Evolutionary conservation across 345 rosid species (phyloP), one percentile per base, ranked within the genome.

Genomic region (Arabidopsis arenosa): DNA sequence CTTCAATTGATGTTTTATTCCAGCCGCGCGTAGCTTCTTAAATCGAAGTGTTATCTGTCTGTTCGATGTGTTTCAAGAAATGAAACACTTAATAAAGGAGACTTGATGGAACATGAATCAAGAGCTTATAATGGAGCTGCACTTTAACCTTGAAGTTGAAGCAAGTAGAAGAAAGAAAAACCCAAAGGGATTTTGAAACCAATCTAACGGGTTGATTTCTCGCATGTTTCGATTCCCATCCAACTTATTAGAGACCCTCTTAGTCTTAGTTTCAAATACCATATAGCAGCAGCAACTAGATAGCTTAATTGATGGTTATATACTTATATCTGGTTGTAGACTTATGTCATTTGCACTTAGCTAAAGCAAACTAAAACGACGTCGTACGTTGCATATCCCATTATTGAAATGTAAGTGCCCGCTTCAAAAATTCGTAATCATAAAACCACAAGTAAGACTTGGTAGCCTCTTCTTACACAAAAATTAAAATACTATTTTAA

Each of bases 361-460:
- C 17, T 43, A 13, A 28, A 28, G 4, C 32, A 4, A n/a, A 56
- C 7, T 8, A 33, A 45, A 57, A 57, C 43, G 43, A 1, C 14
- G 43, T 15, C 26, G 43, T 58, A 32, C 1, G 9, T 1, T 3
- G 2, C 1, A 11, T 35, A 0, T 54, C 17, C 6, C 18, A 55
- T 30, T 55, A 57, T 35, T 33, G 43, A 57, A 57, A 57, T 35
- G 41, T 33, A 33, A 35, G 3, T 57, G 28, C 63, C 63, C 43
- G 43, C 63, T 58, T 58, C 43, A 58, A 58, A 35, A 35, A 15
- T 35, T 58, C 23, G 43, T 35, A 57, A 57, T 33, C 40, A 57
- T 14, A 12, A 17, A 56, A 32, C 39, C 39, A 56, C 62, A n/a
- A 57, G 11, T 30, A 52, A 68, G 69, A 68, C 63, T 68, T 68